Conservation (phyloP, 306 rosid species). For the Nissolia schottii region DNA sequence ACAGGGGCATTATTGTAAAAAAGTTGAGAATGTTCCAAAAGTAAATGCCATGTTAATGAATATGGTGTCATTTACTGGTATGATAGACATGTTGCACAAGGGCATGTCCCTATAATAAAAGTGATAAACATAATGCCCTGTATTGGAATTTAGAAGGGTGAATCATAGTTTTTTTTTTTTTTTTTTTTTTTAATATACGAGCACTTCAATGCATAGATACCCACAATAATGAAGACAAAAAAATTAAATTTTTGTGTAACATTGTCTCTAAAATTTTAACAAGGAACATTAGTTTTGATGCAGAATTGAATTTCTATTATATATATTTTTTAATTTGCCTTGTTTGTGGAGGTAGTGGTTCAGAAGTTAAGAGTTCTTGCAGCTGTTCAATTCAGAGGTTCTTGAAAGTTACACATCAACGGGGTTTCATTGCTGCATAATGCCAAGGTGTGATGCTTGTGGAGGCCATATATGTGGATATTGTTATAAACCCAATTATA, state of each 20-base stretch:
- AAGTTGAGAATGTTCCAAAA: slow-evolving; percentile 18
- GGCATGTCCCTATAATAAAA: neutral
- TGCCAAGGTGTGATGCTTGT: too few species aligned
- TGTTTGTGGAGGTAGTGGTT: neutral
- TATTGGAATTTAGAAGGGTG: neutral
- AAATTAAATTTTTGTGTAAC: neutral
- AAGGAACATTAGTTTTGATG: neutral
- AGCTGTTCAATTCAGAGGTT: slow-evolving; percentile 1
- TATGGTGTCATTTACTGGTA: neutral
- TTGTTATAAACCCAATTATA: too few species aligned
- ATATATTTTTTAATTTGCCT: neutral
- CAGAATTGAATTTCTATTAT: neutral
- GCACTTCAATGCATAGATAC: neutral
- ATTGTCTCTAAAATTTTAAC: neutral
- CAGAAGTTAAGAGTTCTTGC: neutral
- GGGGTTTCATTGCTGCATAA: slow-evolving; percentile 22
- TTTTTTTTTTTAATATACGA: too few species aligned
- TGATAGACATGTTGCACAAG: neutral
- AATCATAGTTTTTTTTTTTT: too few species aligned
- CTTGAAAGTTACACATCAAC: slow-evolving; percentile 8
- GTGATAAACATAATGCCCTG: neutral
- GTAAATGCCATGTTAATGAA: neutral
- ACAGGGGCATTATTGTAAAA: too few species aligned
- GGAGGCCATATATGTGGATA: too few species aligned
- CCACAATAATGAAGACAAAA: neutral